Evolutionary conservation across 2,329 filamentous ascomycete genomes (phyloP).

Genomic region (Orbilia ellipsospora): DNA sequence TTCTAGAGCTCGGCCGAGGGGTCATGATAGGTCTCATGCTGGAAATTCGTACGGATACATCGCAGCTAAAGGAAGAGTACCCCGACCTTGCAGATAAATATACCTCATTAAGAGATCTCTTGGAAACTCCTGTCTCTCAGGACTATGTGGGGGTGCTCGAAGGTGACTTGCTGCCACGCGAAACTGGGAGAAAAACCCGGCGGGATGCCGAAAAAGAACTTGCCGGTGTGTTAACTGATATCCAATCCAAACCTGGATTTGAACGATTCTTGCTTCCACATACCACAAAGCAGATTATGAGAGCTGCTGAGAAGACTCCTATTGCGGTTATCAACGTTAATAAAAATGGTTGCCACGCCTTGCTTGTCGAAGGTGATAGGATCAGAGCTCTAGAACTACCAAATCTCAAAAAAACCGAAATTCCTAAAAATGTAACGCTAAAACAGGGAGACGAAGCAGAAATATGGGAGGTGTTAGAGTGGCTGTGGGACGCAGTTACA

Average conservation of each 20-base stretch:
- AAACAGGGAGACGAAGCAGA: slow-evolving; percentile 13
- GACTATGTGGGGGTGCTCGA: not conserved
- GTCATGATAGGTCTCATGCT: slow-evolving; percentile 8
- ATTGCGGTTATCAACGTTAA: slow-evolving; percentile 61
- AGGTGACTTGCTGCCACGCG: not conserved
- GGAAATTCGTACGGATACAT: slow-evolving; percentile 5
- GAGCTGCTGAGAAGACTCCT: slow-evolving; percentile 51
- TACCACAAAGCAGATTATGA: slow-evolving; percentile 35
- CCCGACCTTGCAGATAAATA: slow-evolving; percentile 49
- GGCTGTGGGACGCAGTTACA: slow-evolving; percentile 60
- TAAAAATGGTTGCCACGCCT: slow-evolving; percentile 6
- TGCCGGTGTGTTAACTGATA: slow-evolving; percentile 42
- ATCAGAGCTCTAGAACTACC: slow-evolving; percentile 12
- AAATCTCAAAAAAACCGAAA: slow-evolving; percentile 31
- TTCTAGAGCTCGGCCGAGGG: slow-evolving; percentile 3
- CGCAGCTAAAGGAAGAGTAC: not conserved
- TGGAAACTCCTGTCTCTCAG: slow-evolving; percentile 19
- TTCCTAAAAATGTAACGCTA: slow-evolving; percentile 46
- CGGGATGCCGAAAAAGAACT: slow-evolving; percentile 10
- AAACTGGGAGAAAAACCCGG: not conserved
- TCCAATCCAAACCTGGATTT: slow-evolving; percentile 57
- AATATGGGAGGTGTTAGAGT: slow-evolving; percentile 57
- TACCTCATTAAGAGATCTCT: slow-evolving; percentile 7
- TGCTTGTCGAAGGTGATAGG: slow-evolving; percentile 13
- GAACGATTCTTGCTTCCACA: slow-evolving; percentile 58